Conservation (phyloP, 1,139 yeast species). For the Geotrichum carabidarum region DNA sequence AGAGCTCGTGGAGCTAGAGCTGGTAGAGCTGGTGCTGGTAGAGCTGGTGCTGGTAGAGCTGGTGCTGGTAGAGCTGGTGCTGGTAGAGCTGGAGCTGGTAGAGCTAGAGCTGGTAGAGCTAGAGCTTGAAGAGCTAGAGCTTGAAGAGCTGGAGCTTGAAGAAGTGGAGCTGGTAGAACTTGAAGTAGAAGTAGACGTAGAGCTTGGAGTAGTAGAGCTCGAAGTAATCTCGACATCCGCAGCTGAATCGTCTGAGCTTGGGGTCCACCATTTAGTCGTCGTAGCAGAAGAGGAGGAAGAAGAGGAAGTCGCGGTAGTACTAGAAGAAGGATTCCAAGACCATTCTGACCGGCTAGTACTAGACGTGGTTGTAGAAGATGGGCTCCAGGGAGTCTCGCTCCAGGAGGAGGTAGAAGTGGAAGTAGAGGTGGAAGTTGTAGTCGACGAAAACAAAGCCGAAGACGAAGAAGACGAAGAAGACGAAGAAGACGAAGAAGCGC, state of each 20-base stretch:
- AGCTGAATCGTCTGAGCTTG: not conserved
- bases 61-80: slow-evolving; percentile 1
- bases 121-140: not conserved
- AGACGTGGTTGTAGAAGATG: too few species aligned
- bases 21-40: not conserved
- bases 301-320: not conserved
- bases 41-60: not conserved
- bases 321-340: not conserved
- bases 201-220: not conserved
- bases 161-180: not conserved
- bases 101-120: not conserved
- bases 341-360: too few species aligned
- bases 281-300: not conserved
- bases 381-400: too few species aligned
- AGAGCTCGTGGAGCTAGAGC: not conserved
- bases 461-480: slow-evolving; percentile 1
- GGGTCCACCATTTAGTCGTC: not conserved
- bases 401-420: slow-evolving; percentile 5
- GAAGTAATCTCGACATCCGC: too few species aligned
- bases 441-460: not conserved
- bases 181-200: not conserved
- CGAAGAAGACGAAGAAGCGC: slow-evolving; percentile 13
- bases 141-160: not conserved
- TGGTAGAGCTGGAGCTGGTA: not conserved
- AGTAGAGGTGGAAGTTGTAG: not conserved